These are phyloP conservation scores for Gigaspora rosea DNA, from an alignment of 192 early-diverging fungal species.

Conservation along the genomic window DNA sequence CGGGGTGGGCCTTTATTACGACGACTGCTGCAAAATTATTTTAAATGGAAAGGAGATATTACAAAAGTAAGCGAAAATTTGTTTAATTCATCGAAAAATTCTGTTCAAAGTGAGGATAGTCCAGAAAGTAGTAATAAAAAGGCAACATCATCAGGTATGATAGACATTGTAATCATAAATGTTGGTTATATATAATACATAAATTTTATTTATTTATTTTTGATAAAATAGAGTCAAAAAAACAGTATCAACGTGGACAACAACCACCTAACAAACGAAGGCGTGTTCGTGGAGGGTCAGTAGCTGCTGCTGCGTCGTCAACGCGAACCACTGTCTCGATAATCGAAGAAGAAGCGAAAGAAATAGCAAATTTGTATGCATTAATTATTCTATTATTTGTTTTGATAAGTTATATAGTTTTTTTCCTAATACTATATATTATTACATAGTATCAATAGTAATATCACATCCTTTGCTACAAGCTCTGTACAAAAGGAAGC, in stretches of 20 bases:
- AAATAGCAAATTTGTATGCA: conserved; percentile 46
- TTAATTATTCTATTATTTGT: not conserved
- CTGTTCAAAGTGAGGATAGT: not conserved
- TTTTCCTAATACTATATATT: not conserved
- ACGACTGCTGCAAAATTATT: conserved; percentile 66
- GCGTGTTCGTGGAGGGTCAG: conserved; percentile 42
- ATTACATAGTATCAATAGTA: too few relatives aligned
- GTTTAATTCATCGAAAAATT: not conserved
- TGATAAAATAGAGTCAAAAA: not conserved
- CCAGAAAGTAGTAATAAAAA: not conserved
- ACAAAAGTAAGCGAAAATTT: conserved; percentile 46
- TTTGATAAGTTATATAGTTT: not conserved
- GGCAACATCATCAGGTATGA: not conserved
- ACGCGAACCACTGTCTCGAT: not conserved
- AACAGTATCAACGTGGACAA: conserved; percentile 20
- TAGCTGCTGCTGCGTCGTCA: conserved; percentile 24
- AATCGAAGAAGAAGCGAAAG: conserved; percentile 44
- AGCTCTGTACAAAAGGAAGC: not conserved
- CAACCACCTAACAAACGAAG: conserved; percentile 46
- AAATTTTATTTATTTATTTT: too few relatives aligned
- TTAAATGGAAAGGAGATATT: conserved; percentile 72
- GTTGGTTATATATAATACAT: too few relatives aligned
- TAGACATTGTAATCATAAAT: not conserved
- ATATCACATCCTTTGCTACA: too few relatives aligned
- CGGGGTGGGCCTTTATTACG: conserved; percentile 41